These are phyloP conservation scores for Talaromyces thailandensis DNA, from an alignment of 495 filamentous ascomycete genomes.

Conservation along the genomic window DNA sequence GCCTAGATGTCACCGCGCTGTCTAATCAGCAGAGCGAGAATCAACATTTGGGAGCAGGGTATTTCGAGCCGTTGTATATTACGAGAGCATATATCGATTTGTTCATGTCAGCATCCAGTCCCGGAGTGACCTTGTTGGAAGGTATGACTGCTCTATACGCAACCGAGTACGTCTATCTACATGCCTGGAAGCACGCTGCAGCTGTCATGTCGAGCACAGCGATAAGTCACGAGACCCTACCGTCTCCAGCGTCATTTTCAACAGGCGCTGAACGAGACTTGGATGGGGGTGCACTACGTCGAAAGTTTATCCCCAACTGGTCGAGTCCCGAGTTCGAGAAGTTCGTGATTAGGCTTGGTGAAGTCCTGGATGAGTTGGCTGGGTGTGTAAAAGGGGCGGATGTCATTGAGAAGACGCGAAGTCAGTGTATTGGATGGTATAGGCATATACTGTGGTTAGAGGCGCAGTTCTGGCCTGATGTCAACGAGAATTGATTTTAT, in stretches of 20 bases:
- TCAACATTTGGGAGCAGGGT: constrained; percentile 5
- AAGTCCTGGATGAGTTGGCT: constrained; percentile 35
- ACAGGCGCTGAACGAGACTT: constrained; percentile 6
- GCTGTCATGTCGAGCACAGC: constrained; percentile 15
- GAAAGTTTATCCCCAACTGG: constrained; percentile 61
- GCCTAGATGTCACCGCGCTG: constrained; percentile 41
- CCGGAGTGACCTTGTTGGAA: constrained; percentile 44
- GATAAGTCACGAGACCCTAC: background rate
- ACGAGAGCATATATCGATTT: constrained; percentile 46
- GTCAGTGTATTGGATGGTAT: constrained; percentile 35
- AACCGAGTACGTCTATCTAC: constrained; percentile 57
- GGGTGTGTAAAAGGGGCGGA: constrained; percentile 28
- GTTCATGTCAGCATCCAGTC: constrained; percentile 40
- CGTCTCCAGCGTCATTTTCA: background rate
- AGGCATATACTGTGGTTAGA: constrained; percentile 46
- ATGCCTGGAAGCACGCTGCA: constrained; percentile 50
- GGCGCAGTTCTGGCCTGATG: constrained; percentile 40
- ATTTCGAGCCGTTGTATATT: constrained; percentile 28
- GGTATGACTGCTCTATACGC: constrained; percentile 66
- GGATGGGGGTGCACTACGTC: constrained; percentile 53
- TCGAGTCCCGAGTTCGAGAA: constrained; percentile 46
- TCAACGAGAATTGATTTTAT: constrained; percentile 5
- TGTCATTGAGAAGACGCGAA: constrained; percentile 21
- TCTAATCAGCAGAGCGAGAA: constrained; percentile 12
- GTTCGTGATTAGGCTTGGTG: constrained; percentile 41